Percentiles rank a stretch among this genome's conserved stretches.
Conservation (phyloP, 1,139 yeast genomes). For the Hansenula lynferdii region DNA sequence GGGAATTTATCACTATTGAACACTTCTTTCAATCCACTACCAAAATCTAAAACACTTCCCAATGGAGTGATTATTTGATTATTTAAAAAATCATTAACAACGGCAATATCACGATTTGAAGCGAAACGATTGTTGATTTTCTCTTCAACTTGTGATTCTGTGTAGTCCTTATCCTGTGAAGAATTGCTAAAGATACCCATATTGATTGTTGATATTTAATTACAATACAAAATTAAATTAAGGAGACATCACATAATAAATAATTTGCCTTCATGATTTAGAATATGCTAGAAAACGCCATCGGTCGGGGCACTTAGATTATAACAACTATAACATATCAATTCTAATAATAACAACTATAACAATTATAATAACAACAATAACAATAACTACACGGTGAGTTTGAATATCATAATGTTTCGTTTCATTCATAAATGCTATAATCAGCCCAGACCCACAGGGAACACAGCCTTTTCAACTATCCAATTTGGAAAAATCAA, state of each 20-base stretch:
- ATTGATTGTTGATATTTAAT: no score
- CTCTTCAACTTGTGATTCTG: conserved; percentile 4
- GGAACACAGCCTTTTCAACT: background rate
- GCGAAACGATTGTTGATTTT: conserved; percentile 2
- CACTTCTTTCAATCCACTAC: background rate
- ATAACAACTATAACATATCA: no score
- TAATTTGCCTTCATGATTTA: no score
- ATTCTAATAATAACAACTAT: no score
- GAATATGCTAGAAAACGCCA: background rate
- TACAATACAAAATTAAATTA: no score
- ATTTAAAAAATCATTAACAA: conserved; percentile 5
- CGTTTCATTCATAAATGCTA: conserved; percentile 2
- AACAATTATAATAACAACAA: background rate
- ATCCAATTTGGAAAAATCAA: conserved; percentile 27
- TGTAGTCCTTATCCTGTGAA: conserved; percentile 6
- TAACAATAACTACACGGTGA: background rate
- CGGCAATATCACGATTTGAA: conserved; percentile 1
- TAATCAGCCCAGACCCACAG: no score
- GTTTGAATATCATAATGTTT: no score
- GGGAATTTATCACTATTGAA: conserved; percentile 1
- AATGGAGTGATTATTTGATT: background rate
- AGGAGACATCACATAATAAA: no score
- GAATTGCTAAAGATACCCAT: conserved; percentile 10
- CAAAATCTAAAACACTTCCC: background rate
- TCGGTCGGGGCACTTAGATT: background rate